Evolutionary conservation across 768 basidiomycete genomes (phyloP).

Genomic region (Phanerodontia chrysosporium): DNA sequence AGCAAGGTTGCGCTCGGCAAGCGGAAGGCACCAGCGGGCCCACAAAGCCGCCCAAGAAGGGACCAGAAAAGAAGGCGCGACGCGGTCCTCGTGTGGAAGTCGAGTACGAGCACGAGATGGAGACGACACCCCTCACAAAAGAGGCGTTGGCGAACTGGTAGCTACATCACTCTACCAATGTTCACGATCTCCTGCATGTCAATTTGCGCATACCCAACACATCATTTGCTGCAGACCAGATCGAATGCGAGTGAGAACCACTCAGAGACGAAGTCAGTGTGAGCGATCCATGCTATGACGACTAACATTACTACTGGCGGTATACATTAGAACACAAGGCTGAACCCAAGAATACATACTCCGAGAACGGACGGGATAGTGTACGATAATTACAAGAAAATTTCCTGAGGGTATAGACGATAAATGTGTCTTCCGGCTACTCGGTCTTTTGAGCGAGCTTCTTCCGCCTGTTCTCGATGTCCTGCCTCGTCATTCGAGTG

Average conservation of each 20-base stretch:
- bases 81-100: constrained; percentile 87
- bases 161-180: neutral
- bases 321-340: constrained; percentile 4
- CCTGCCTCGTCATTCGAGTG: constrained; percentile 74
- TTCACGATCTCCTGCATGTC: neutral
- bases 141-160: constrained; percentile 26
- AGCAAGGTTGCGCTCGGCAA: constrained; percentile 52
- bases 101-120: constrained; percentile 94
- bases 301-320: neutral
- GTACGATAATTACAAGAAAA: neutral
- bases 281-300: neutral
- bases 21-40: constrained; percentile 50
- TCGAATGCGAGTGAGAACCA: neutral
- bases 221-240: neutral
- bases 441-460: constrained; percentile 14
- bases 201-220: neutral
- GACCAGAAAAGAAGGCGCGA: constrained; percentile 57
- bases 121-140: constrained; percentile 36
- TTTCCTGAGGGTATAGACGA: neutral
- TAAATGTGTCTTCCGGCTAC: constrained; percentile 2
- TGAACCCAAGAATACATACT: constrained; percentile 6
- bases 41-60: constrained; percentile 44
- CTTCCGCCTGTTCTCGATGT: constrained; percentile 47
- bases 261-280: neutral
- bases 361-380: neutral